Evolutionary conservation across 2,329 filamentous ascomycete species (phyloP), one percentile per base, ranked within the genome.

Genomic region (Sarocladiaceae sp.): DNA sequence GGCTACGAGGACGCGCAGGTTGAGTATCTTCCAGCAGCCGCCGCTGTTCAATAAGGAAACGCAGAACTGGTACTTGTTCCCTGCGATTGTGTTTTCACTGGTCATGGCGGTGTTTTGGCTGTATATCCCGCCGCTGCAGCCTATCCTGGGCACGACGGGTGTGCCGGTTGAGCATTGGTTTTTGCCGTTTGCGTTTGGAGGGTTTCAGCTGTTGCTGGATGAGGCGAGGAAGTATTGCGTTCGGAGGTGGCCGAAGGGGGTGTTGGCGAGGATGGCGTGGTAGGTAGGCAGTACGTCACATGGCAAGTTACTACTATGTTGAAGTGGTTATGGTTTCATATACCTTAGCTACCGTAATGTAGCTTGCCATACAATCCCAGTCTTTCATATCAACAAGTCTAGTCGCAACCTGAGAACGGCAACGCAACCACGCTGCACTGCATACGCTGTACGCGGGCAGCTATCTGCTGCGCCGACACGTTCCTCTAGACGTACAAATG

Each of bases 111-210:
- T 89, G 44, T 74, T 90, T 50, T 84, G 77, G 76, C 57, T 77
- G 12, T 88, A 90, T 55, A 76, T 85, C 2, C 82, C 82, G 0
- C 66, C 70, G 3, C 67, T 90, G 23, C 82, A 87, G 58, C 56
- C 59, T 1, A 70, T 77, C 1, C 64, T 88, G 2, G 73, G 63
- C 15, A 88, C 83, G 0, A 72, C 76, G 0, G 57, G 64, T 0
- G 79, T 90, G 0, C 83, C 85, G 0, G 78, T 80, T 0, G 84
- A 85, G 60, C 70, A 89, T 56, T 91, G 82, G 76, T 89, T 91
- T 59, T 57, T 91, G 41, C 85, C 86, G 0, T 80, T 85, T 58
- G 74, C 80, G 0, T 88, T 89, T 60, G 86, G 85, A 41, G 50
- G 51, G 6, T 54, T 48, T 0, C 69, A 86, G 29, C 57, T 88